phyloP scores from a whole-genome alignment of 306 rosid species.

The Lathyrus oleraceus region DNA sequence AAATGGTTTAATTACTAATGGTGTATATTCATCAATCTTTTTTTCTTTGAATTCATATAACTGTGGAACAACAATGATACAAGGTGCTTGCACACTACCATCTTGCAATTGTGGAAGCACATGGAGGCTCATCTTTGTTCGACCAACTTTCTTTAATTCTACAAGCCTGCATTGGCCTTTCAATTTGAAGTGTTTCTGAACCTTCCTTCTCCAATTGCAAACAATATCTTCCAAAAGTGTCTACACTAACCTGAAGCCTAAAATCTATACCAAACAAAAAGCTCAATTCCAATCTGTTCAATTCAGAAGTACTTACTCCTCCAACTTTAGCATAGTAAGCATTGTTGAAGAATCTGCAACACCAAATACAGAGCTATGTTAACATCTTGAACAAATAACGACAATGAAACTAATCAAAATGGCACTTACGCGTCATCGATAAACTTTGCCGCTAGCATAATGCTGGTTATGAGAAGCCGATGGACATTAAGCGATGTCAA shows the following conservation, averaged over 20 bases:
- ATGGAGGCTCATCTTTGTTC: conserved; percentile 63
- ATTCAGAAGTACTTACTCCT: conserved; percentile 78
- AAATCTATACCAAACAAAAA: conserved; percentile 82
- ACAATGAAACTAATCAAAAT: background rate
- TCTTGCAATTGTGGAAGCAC: conserved; percentile 73
- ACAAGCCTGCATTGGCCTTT: conserved; percentile 77
- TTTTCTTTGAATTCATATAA: conserved; percentile 1
- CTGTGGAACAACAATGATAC: conserved; percentile 23
- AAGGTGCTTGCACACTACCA: conserved; percentile 41
- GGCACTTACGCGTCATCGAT: conserved; percentile 84
- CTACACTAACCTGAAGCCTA: conserved; percentile 78
- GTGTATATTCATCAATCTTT: conserved; percentile 24
- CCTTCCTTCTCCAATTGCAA: conserved; percentile 67
- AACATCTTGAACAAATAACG: conserved; percentile 14
- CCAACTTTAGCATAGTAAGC: conserved; percentile 98
- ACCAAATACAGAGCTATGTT: conserved; percentile 20
- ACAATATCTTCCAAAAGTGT: conserved; percentile 75
- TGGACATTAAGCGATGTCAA: conserved; percentile 85
- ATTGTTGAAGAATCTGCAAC: conserved; percentile 85
- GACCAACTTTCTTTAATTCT: conserved; percentile 73
- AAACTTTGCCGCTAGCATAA: conserved; percentile 93
- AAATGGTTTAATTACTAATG: conserved; percentile 33
- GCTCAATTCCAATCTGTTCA: conserved; percentile 87
- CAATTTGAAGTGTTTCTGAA: conserved; percentile 62
- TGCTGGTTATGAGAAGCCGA: conserved; percentile 84